Percentiles rank a stretch among this genome's conserved stretches.
phyloP scores from a whole-genome alignment of 2,329 filamentous ascomycete species.

The Tolypocladium ovalisporum region DNA sequence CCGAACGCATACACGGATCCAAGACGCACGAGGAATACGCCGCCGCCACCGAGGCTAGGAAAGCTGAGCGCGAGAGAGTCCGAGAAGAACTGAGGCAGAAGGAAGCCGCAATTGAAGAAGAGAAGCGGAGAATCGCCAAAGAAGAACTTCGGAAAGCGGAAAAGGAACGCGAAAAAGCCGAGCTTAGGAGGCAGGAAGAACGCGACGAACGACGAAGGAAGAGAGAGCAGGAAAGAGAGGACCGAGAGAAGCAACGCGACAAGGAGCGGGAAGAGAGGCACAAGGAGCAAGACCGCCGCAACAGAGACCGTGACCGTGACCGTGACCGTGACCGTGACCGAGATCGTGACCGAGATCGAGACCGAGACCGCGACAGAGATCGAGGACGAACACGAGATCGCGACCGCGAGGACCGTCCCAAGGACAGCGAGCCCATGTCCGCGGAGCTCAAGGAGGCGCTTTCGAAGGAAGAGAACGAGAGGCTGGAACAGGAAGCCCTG shows the following conservation, averaged over 20 bases:
- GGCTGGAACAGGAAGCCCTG: constrained; percentile 46
- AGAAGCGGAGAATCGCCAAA: constrained; percentile 46
- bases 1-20: constrained; percentile 52
- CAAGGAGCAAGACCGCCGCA: constrained; percentile 23
- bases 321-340: constrained; percentile 16
- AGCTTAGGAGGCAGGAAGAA: constrained; percentile 38
- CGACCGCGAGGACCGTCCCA: constrained; percentile 19
- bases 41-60: constrained; percentile 50
- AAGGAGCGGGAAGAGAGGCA: constrained; percentile 27
- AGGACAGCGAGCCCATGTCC: constrained; percentile 26
- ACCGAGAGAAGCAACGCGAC: constrained; percentile 25
- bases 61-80: constrained; percentile 48
- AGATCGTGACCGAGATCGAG: constrained; percentile 19
- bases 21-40: constrained; percentile 69
- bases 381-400: constrained; percentile 18
- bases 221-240: constrained; percentile 39
- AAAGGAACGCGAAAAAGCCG: constrained; percentile 36
- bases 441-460: constrained; percentile 41
- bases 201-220: constrained; percentile 37
- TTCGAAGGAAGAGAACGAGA: constrained; percentile 46
- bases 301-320: constrained; percentile 18
- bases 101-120: constrained; percentile 49
- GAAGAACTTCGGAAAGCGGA: constrained; percentile 43
- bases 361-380: constrained; percentile 18
- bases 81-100: constrained; percentile 49